phyloP scores from a whole-genome alignment of 192 early-diverging fungal species.

The Lobosporangium transversale region DNA sequence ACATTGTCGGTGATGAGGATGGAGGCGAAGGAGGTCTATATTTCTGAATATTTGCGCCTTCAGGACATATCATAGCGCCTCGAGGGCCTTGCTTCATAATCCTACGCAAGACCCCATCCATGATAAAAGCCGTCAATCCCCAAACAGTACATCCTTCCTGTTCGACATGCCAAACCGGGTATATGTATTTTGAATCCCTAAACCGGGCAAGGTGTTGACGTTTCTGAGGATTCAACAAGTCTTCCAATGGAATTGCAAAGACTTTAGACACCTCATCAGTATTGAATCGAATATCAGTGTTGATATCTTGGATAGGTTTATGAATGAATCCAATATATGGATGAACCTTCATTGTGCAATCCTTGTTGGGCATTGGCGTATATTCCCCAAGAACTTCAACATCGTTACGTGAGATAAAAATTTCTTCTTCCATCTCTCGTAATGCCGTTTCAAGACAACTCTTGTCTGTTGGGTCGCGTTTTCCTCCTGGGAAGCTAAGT shows the following conservation, averaged over 20 bases:
- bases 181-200: constrained; percentile 57
- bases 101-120: constrained; percentile 63
- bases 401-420: constrained; percentile 57
- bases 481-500: constrained; percentile 84
- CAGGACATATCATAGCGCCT: constrained; percentile 41
- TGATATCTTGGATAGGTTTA: constrained; percentile 53
- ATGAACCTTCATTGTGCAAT: constrained; percentile 65
- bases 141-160: constrained; percentile 62
- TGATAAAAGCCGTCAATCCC: constrained; percentile 86
- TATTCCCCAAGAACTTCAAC: constrained; percentile 73
- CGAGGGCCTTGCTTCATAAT: constrained; percentile 22
- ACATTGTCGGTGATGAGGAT: too few relatives aligned
- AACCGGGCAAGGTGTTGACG: constrained; percentile 57
- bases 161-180: constrained; percentile 63
- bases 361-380: constrained; percentile 69
- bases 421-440: constrained; percentile 88
- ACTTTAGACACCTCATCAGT: constrained; percentile 73
- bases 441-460: constrained; percentile 72
- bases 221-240: constrained; percentile 66
- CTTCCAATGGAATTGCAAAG: constrained; percentile 76
- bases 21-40: constrained; percentile 26
- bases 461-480: constrained; percentile 67
- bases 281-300: constrained; percentile 59
- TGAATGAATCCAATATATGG: constrained; percentile 68
- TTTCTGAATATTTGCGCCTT: constrained; percentile 24